phyloP scores from a whole-genome alignment of 305 asterid species.

The Fraxinus sp. region DNA sequence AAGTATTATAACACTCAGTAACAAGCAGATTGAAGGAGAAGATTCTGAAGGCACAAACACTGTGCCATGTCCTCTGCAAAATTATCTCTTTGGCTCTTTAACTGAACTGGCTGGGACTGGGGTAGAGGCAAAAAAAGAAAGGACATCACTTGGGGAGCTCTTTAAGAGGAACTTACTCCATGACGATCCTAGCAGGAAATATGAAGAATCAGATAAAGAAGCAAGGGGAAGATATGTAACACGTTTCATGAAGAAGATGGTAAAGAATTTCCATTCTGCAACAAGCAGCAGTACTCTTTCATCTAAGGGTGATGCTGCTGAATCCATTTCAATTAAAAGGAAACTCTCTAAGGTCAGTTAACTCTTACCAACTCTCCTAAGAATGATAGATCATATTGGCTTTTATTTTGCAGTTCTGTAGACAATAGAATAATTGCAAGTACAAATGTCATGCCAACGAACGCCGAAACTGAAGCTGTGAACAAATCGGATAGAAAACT shows the following conservation, averaged over 20 bases:
- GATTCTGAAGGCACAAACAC: conserved; percentile 40
- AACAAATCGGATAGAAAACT: neutral
- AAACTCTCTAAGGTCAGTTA: conserved; percentile 69
- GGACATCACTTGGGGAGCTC: conserved; percentile 54
- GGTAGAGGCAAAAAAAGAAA: conserved; percentile 45
- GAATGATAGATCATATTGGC: neutral
- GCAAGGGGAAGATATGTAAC: conserved; percentile 31
- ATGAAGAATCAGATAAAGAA: conserved; percentile 36
- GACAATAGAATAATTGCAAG: conserved; percentile 6
- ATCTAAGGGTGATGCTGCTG: conserved; percentile 38
- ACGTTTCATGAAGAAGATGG: conserved; percentile 59
- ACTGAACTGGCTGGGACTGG: conserved; percentile 42
- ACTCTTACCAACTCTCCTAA: conserved; percentile 17
- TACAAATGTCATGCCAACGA: conserved; percentile 12
- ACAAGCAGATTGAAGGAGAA: conserved; percentile 42
- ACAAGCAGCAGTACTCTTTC: conserved; percentile 38
- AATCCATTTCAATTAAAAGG: conserved; percentile 46
- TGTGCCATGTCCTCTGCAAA: conserved; percentile 63
- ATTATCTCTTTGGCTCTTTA: conserved; percentile 60
- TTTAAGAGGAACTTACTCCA: conserved; percentile 39
- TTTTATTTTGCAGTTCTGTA: conserved; percentile 1
- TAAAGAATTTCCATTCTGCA: conserved; percentile 50
- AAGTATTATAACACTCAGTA: conserved; percentile 53
- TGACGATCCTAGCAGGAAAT: conserved; percentile 31
- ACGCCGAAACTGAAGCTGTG: neutral